Evolutionary conservation across 169 alveolate species (phyloP), one percentile per base, ranked within the genome.

Genomic region (Cryptosporidium ubiquitum): DNA sequence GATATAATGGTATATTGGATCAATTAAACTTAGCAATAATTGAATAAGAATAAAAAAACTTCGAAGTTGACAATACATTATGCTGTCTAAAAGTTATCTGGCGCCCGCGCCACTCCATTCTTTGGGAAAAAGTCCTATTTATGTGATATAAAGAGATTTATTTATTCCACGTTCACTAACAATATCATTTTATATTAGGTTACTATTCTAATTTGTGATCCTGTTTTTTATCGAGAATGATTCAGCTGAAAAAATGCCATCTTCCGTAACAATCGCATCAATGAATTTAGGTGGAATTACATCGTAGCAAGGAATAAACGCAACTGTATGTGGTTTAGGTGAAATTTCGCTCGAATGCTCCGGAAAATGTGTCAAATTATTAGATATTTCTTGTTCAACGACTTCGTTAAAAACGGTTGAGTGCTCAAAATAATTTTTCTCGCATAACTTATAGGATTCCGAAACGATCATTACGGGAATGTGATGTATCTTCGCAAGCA

Each of bases 211-310:
- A 33, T 37, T 64, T 33, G 51, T 9, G 49, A 33, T 5, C 3
- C 37, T 60, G 37, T 35, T 40, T 29, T 64, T 75, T 18, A 79
- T 58, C 6, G 75, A 40, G 23, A 79, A 42, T 35, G 89, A 20
- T 3, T 23, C 35, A 1, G 75, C 55, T 16, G 89, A 79, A 64
- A 39, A 64, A 20, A 79, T 60, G 16, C 89, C 89, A 61, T 79
- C 89, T 52, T 79, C 89, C 10, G 89, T 79, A 18, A 79, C 68
- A 20, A 79, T 79, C 16, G 75, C 89, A 64, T 64, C 47, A 20
- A 79, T 61, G n/a, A 79, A 79, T 14, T 42, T 79, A 9, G 89
- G 89, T 5, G 89, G 89, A 9, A 58, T 79, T 10, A 79, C 89
- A 16, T 79, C 89, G 49, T 79, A 79, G 26, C 79, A 79, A n/a